Evolutionary conservation across 345 rosid genomes (phyloP).

Genomic region (Pistacia integerrima): DNA sequence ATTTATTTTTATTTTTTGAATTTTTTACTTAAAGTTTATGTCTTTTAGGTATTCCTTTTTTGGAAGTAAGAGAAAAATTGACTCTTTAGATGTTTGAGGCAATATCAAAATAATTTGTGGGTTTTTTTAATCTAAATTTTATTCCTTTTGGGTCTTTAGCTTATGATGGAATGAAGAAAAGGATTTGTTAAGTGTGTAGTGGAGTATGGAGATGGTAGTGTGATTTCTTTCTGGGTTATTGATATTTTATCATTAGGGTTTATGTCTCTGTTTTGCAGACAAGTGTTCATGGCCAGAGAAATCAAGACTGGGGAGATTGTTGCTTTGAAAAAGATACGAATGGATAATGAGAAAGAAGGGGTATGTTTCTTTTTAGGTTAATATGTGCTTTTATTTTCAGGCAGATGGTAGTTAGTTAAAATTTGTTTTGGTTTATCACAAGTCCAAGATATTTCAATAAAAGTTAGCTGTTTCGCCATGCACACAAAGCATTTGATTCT

Average conservation of each 20-base stretch:
- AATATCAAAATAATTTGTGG: neutral
- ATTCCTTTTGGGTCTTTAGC: neutral
- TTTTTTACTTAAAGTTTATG: no score
- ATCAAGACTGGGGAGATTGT: conserved; percentile 87
- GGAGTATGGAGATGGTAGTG: neutral
- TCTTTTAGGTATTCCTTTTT: no score
- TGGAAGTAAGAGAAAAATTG: no score
- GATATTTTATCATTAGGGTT: neutral
- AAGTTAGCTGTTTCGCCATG: neutral
- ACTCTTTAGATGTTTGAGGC: no score
- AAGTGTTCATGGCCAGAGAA: conserved; percentile 96
- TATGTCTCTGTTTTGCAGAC: conserved; percentile 49
- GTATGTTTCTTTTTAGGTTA: conserved; percentile 34
- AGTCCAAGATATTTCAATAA: neutral
- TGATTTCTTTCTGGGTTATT: neutral
- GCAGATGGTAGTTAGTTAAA: neutral
- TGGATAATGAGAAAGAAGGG: conserved; percentile 99
- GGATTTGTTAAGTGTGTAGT: neutral
- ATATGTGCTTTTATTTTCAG: neutral
- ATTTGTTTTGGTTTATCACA: neutral
- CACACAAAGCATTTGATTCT: neutral
- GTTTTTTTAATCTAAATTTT: neutral
- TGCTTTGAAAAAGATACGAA: conserved; percentile 91
- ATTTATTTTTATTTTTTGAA: no score
- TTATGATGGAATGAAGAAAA: neutral